A percentile compares a stretch with the other conserved stretches of the same genome.
phyloP scores from a whole-genome alignment of 495 filamentous ascomycete species.

The Parachaetomium inaequale region DNA sequence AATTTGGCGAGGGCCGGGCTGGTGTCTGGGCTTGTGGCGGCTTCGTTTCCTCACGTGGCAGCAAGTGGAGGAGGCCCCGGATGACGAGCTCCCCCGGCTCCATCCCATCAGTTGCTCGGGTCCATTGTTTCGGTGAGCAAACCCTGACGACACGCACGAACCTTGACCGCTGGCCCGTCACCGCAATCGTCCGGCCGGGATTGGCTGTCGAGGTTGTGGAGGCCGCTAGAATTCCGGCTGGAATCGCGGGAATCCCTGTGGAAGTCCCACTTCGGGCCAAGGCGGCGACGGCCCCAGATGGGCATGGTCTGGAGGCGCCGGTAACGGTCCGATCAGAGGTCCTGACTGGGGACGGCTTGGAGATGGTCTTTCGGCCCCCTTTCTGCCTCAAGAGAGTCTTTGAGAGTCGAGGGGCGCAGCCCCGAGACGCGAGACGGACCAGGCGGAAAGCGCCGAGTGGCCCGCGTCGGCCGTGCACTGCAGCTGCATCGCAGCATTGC shows the following conservation, averaged over 20 bases:
- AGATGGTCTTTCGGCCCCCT: not conserved
- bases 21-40: not conserved
- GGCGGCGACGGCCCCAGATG: constrained; percentile 3
- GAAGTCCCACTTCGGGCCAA: constrained; percentile 14
- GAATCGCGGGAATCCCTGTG: constrained; percentile 4
- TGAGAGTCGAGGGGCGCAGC: not conserved
- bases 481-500: not conserved
- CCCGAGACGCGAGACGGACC: not conserved
- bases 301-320: too few relatives aligned
- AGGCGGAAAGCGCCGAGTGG: constrained; percentile 2
- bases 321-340: constrained; percentile 29
- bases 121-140: constrained; percentile 13
- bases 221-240: constrained; percentile 18
- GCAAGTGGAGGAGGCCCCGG: constrained; percentile 4
- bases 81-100: constrained; percentile 19
- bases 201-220: constrained; percentile 18
- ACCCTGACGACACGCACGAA: constrained; percentile 20
- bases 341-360: not conserved
- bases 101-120: constrained; percentile 3
- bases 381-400: too few relatives aligned
- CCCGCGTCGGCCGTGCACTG: not conserved
- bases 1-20: constrained; percentile 5
- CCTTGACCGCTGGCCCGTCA: constrained; percentile 16
- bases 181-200: constrained; percentile 13
- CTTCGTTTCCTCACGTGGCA: constrained; percentile 12